Evolutionary conservation across 2,329 filamentous ascomycete genomes (phyloP).

Genomic region (Albifimbria verrucaria): DNA sequence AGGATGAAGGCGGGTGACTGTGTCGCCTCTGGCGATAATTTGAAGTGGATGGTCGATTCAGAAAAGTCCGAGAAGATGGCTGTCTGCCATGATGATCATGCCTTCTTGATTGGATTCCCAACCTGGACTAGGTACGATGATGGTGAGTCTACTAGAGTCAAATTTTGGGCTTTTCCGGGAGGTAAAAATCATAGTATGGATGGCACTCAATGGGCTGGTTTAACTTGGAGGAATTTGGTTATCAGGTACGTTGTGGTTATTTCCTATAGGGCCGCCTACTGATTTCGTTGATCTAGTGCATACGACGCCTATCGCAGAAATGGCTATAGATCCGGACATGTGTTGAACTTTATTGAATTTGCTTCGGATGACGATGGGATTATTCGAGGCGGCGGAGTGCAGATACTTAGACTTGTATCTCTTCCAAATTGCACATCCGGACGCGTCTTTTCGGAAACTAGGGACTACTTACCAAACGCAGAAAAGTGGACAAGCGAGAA

Average conservation of each 20-base stretch:
- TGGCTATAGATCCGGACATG: not conserved
- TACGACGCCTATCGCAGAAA: not conserved
- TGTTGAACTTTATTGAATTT: not conserved
- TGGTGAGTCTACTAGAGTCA: not conserved
- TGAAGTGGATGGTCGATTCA: too few relatives aligned
- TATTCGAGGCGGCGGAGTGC: not conserved
- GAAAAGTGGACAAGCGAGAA: not conserved
- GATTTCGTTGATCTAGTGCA: not conserved
- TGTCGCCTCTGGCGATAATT: too few relatives aligned
- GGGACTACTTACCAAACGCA: not conserved
- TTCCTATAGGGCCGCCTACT: not conserved
- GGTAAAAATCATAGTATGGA: not conserved
- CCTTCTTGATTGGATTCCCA: not conserved
- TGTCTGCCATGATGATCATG: too few relatives aligned
- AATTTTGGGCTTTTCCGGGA: not conserved
- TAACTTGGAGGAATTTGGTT: not conserved
- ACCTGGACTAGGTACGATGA: not conserved
- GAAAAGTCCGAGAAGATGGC: too few relatives aligned
- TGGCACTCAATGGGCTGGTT: not conserved
- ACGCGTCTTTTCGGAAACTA: not conserved
- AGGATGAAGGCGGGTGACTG: too few relatives aligned
- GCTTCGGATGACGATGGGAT: not conserved
- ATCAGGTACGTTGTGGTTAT: not conserved
- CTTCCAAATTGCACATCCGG: not conserved
- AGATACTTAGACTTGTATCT: not conserved